Base-by-base conservation (phyloP, 805 yeast species). In the Lipomyces sp. region DNA sequence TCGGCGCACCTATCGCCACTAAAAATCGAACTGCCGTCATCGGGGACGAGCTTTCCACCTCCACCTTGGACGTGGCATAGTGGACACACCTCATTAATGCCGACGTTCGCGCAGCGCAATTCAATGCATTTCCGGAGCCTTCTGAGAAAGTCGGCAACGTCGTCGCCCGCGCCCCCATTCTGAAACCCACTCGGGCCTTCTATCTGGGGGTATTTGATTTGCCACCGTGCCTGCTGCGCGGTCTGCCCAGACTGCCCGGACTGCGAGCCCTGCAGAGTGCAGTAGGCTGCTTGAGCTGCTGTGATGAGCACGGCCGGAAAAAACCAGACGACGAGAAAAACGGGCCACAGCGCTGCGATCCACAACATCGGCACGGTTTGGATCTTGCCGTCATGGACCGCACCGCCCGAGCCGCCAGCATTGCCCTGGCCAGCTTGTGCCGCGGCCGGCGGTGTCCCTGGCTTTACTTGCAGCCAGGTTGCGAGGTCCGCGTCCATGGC, bases 331-430 rank as follows among this genome's bases (percentile, higher is more conserved):
- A 44, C 38, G 28, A 37, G 19, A 22, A 37, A 37, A 2, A 37
- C 7, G 13, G 47, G 47, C 47, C 47, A 44, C 4, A 44, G 24
- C 13, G 37, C 36, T 3, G 47, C 47, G 11, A 38, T 34, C 37
- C 42, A 28, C 4, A 23, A 33, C 5, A 44, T 26, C 6, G 42
- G 47, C 2, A 40, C 47, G 7, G 16, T 32, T 8, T 23, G 37
- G 10, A 26, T 35, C 10, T 43, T 22, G 19, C 11, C 5, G 2
- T 35, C 18, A 31, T 31, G 22, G 5, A n/a, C n/a, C n/a, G n/a
- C n/a, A n/a, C n/a, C n/a, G n/a, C n/a, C n/a, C n/a, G n/a, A n/a
- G n/a, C n/a, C n/a, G n/a, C n/a, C n/a, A n/a, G n/a, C n/a, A n/a
- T n/a, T n/a, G n/a, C n/a, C n/a, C n/a, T n/a, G n/a, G n/a, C n/a